phyloP scores from a whole-genome alignment of 495 filamentous ascomycete species.

The Aspergillus leporis region DNA sequence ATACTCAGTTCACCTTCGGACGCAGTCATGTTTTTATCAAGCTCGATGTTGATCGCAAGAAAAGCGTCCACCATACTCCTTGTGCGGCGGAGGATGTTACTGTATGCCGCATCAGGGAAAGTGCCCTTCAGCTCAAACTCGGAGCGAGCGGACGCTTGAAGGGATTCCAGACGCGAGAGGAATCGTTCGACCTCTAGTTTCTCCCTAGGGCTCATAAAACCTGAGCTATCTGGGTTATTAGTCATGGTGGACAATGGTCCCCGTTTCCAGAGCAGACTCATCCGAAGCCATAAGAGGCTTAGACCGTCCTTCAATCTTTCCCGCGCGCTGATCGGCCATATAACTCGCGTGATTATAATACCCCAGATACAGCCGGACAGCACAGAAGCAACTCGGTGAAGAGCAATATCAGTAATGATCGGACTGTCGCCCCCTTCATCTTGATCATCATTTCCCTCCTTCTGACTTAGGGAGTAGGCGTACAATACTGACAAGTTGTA shows the following conservation, averaged over 20 bases:
- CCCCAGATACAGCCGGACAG: slow-evolving; percentile 89
- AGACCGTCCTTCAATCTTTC: slow-evolving; percentile 83
- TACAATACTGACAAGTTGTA: slow-evolving; percentile 98
- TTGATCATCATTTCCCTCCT: slow-evolving; percentile 65
- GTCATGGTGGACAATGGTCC: slow-evolving; percentile 81
- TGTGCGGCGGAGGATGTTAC: slow-evolving; percentile 73
- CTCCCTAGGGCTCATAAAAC: slow-evolving; percentile 82
- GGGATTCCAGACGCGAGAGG: slow-evolving; percentile 64
- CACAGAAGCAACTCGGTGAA: slow-evolving; percentile 90
- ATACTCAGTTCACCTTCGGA: slow-evolving; percentile 79
- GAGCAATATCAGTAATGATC: slow-evolving; percentile 80
- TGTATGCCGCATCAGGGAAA: slow-evolving; percentile 70
- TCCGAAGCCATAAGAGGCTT: slow-evolving; percentile 82
- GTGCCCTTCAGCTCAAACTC: slow-evolving; percentile 86
- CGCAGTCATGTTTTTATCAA: slow-evolving; percentile 74
- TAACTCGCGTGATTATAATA: slow-evolving; percentile 79
- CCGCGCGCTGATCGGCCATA: slow-evolving; percentile 92
- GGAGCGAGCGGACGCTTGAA: slow-evolving; percentile 69
- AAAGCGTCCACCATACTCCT: slow-evolving; percentile 86
- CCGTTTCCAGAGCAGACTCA: slow-evolving; percentile 96
- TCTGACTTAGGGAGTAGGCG: slow-evolving; percentile 82
- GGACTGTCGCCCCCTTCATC: slow-evolving; percentile 86
- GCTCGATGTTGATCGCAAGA: slow-evolving; percentile 92
- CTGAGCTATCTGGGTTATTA: slow-evolving; percentile 44
- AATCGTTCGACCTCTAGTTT: slow-evolving; percentile 67